Base-by-base conservation (phyloP, 768 basidiomycete species). In the Leccinum barrowsii region DNA sequence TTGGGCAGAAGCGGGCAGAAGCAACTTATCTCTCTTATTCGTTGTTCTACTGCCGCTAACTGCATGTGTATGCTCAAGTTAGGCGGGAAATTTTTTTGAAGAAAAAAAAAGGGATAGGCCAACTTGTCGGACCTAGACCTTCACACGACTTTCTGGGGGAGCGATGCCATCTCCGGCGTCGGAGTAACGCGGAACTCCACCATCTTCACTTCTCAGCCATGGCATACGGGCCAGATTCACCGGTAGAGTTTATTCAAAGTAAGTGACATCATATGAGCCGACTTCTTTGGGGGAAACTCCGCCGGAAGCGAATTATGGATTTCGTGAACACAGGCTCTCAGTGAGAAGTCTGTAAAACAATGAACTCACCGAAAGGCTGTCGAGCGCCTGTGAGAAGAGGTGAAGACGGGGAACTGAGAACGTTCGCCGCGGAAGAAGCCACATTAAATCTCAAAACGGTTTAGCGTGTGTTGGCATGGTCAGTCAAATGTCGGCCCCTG, bases 401-500 rank as follows among this genome's bases (percentile, higher is more conserved):
- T 21, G 46, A 48, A 26, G 52, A 59, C 57, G 67, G 60, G 50
- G 57, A 65, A 58, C 51, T 61, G 54, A 47, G 24, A 52, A 40
- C 26, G 42, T 48, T 54, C 42, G 19, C 40, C 26, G 46, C 47
- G 54, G 34, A 64, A 54, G 17, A 34, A 21, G 51, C 34, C 30
- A 40, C 50, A 46, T 47, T 47, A 51, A 51, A 12, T 30, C 54
- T 62, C 22, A 10, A 59, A 59, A 64, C 52, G 59, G 68, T 55
- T 53, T 68, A 68, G 69, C 24, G 69, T 40, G 13, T 52, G 49
- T 28, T 28, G 26, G 56, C 57, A 40, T 50, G 55, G 37, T 13
- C 49, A 48, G 26, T 53, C 56, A 49, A 52, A 54, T 60, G 47
- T 53, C 1, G 28, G 58, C 19, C 44, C 17, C 32, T 34, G 7